Evolutionary conservation across 1,284 basidiomycete genomes (phyloP), one percentile per base, ranked within the genome.

Genomic region (Laetiporus sulphureus): DNA sequence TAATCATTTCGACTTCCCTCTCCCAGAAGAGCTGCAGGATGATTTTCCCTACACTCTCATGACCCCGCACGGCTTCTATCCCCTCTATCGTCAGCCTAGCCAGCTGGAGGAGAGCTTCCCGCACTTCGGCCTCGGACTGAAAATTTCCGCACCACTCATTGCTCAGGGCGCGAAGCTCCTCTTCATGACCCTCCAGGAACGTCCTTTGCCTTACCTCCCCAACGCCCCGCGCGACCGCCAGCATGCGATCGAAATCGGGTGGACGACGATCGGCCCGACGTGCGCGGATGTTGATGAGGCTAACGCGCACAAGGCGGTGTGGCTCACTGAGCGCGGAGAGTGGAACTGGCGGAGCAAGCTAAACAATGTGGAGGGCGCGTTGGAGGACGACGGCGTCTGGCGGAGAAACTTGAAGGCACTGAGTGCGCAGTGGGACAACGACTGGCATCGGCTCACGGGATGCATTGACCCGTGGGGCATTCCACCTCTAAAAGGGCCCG

Each of bases 241-340:
- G 3, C 62, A 71, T 5, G 71, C 72, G 6, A 36, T 55, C 12
- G 56, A 54, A 24, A 56, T 57, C 16, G 63, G 58, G n/a, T 44
- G 20, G 34, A 40, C 33, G 19, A 34, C 48, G 50, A 24, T 68
- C 2, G 59, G 64, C 0, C 71, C 73, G 0, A 83, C 79, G 0
- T 69, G 73, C 43, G 79, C 71, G 29, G 83, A 86, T 58, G 65
- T 83, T 19, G 54, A 61, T 10, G 78, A 83, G 51, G 60, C 79
- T 51, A 84, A 85, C 47, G 54, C 62, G 3, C 56, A 64, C 60
- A 49, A 61, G 51, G 49, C 58, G 57, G 50, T 64, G 44, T 52
- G 62, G 33, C 49, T 62, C 22, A 47, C 60, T 11, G 40, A 49
- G 2, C 47, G 45, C 32, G 67, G 55, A 15, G 47, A 45, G 15